Evolutionary conservation across 2,329 filamentous ascomycete genomes (phyloP).

Genomic region (Fusarium sterilihyphosum): DNA sequence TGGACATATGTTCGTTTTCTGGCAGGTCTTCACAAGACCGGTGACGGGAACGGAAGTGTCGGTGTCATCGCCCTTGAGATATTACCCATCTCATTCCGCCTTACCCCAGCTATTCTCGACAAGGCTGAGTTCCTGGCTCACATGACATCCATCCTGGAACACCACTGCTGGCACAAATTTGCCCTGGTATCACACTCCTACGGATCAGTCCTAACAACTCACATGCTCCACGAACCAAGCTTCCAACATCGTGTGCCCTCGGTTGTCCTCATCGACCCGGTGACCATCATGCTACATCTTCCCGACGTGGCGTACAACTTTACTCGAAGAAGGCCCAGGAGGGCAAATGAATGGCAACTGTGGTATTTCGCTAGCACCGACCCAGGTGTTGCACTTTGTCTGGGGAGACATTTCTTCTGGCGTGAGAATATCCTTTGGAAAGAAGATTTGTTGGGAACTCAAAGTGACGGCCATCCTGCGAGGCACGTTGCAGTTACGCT

Average conservation of each 20-base stretch:
- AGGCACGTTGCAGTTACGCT: slow-evolving; percentile 66
- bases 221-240: slow-evolving; percentile 63
- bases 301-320: slow-evolving; percentile 80
- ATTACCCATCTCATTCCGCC: slow-evolving; percentile 71
- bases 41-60: slow-evolving; percentile 53
- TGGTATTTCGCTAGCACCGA: slow-evolving; percentile 78
- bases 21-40: slow-evolving; percentile 55
- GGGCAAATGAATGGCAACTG: slow-evolving; percentile 75
- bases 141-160: slow-evolving; percentile 65
- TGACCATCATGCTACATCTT: slow-evolving; percentile 73
- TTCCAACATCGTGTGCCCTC: slow-evolving; percentile 62
- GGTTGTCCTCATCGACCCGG: slow-evolving; percentile 66
- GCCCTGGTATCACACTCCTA: slow-evolving; percentile 72
- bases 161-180: slow-evolving; percentile 67
- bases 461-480: slow-evolving; percentile 25
- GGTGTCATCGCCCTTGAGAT: slow-evolving; percentile 73
- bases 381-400: slow-evolving; percentile 70
- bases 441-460: slow-evolving; percentile 62
- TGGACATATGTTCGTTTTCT: slow-evolving; percentile 70
- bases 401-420: slow-evolving; percentile 78
- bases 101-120: slow-evolving; percentile 63
- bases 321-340: slow-evolving; percentile 60
- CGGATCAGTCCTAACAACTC: slow-evolving; percentile 70
- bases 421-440: slow-evolving; percentile 76
- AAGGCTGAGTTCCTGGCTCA: slow-evolving; percentile 65